phyloP scores from a whole-genome alignment of 2,329 filamentous ascomycete species.

The Chrysoporthe cubensis region DNA sequence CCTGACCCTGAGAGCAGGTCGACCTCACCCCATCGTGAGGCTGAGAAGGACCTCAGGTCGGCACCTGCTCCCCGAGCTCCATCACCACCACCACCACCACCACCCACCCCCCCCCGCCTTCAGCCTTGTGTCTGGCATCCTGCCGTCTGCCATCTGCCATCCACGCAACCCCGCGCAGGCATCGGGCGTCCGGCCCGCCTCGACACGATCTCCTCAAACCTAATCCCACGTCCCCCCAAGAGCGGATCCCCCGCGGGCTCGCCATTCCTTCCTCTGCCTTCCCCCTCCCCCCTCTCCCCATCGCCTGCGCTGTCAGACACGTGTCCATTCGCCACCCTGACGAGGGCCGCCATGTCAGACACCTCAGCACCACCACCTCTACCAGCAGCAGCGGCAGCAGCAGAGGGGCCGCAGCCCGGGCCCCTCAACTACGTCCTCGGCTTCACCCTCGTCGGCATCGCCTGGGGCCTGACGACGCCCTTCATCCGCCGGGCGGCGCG shows the following conservation, averaged over 20 bases:
- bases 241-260: not conserved
- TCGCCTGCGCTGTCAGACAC: conserved; percentile 4
- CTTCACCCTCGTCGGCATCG: conserved; percentile 87
- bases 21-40: conserved; percentile 8
- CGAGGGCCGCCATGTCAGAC: not conserved
- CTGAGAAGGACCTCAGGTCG: not conserved
- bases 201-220: too few relatives aligned
- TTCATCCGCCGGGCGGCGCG: conserved; percentile 89
- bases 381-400: not conserved
- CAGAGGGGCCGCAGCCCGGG: conserved; percentile 45
- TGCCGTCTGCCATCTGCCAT: not conserved
- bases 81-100: too few relatives aligned
- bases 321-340: not conserved
- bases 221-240: not conserved
- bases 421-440: conserved; percentile 83
- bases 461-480: conserved; percentile 90
- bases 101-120: not conserved
- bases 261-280: not conserved
- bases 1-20: not conserved
- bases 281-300: not conserved
- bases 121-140: not conserved
- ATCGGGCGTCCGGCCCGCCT: too few relatives aligned
- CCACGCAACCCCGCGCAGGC: not conserved
- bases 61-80: not conserved
- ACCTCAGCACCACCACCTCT: not conserved